These are phyloP conservation scores for Globisporangium apiculatum DNA, from an alignment of 352 stramenopile species.

Conservation along the genomic window DNA sequence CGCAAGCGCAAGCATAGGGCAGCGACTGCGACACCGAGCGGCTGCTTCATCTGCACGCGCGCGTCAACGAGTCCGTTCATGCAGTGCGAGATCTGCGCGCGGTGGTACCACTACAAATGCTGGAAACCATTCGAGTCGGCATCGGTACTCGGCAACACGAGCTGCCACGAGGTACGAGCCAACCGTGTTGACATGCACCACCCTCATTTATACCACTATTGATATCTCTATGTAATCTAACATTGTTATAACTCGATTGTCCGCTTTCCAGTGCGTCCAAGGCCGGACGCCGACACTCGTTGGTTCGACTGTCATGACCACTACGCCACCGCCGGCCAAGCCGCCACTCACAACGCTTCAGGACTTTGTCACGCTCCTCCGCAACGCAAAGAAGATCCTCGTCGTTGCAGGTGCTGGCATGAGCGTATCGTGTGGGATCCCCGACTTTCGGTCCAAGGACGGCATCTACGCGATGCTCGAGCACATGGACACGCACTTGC, in stretches of 20 bases:
- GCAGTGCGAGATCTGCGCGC: constrained; percentile 67
- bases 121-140: constrained; percentile 41
- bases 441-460: constrained; percentile 95
- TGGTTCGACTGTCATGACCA: constrained; percentile 7
- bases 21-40: constrained; percentile 15
- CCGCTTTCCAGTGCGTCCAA: constrained; percentile 36
- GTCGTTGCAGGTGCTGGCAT: constrained; percentile 92
- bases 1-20: constrained; percentile 23
- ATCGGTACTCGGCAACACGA: constrained; percentile 68
- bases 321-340: constrained; percentile 15
- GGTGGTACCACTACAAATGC: constrained; percentile 54
- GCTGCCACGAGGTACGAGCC: constrained; percentile 47
- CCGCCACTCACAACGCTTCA: constrained; percentile 32
- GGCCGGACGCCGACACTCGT: constrained; percentile 22
- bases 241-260: too few relatives aligned
- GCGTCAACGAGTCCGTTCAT: constrained; percentile 41
- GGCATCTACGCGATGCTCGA: constrained; percentile 82
- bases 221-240: neutral
- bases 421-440: constrained; percentile 95
- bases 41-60: constrained; percentile 58
- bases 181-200: too few relatives aligned
- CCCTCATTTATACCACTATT: neutral
- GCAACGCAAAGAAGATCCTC: constrained; percentile 81
- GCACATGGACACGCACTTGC: constrained; percentile 83
- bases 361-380: constrained; percentile 67